Conservation (phyloP, 108 stramenopile species). For the Fragilariopsis cylindrus region DNA sequence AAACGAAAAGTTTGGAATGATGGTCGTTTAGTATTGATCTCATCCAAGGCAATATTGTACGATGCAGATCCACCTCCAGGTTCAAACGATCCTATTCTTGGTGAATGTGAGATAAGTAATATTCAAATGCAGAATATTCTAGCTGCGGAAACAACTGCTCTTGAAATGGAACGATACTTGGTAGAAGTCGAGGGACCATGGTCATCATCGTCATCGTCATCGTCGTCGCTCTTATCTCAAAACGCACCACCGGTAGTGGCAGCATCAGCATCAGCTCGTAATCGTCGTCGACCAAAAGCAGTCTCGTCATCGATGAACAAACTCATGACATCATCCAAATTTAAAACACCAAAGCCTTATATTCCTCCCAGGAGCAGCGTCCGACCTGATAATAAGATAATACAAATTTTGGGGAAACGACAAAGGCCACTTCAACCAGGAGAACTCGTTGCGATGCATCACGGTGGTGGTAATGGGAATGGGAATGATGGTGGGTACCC, state of each 20-base stretch:
- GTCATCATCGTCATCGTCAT: background rate
- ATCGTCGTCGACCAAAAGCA: background rate
- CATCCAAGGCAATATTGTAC: slow-evolving; percentile 40
- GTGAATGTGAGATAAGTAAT: slow-evolving; percentile 41
- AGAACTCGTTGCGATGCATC: slow-evolving; percentile 39
- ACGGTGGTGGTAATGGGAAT: slow-evolving; percentile 20
- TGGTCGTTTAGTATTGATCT: slow-evolving; percentile 53
- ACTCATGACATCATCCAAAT: slow-evolving; percentile 52
- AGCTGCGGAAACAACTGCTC: slow-evolving; percentile 21
- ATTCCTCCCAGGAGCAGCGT: slow-evolving; percentile 29
- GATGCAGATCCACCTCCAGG: slow-evolving; percentile 55
- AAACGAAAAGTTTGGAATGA: slow-evolving; percentile 84
- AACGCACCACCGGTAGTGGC: background rate
- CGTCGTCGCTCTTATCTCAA: too few species aligned
- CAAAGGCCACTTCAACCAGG: slow-evolving; percentile 51
- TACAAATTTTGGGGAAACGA: slow-evolving; percentile 25
- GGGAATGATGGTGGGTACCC: background rate
- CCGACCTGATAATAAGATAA: slow-evolving; percentile 21
- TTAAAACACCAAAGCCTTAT: slow-evolving; percentile 47
- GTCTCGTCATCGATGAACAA: slow-evolving; percentile 55
- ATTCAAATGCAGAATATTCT: slow-evolving; percentile 16
- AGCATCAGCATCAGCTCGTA: background rate
- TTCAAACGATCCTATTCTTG: slow-evolving; percentile 41
- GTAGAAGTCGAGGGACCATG: slow-evolving; percentile 54
- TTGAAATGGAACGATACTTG: slow-evolving; percentile 48